phyloP scores from a whole-genome alignment of 2,329 filamentous ascomycete genomes.

The Cadophora sp. region DNA sequence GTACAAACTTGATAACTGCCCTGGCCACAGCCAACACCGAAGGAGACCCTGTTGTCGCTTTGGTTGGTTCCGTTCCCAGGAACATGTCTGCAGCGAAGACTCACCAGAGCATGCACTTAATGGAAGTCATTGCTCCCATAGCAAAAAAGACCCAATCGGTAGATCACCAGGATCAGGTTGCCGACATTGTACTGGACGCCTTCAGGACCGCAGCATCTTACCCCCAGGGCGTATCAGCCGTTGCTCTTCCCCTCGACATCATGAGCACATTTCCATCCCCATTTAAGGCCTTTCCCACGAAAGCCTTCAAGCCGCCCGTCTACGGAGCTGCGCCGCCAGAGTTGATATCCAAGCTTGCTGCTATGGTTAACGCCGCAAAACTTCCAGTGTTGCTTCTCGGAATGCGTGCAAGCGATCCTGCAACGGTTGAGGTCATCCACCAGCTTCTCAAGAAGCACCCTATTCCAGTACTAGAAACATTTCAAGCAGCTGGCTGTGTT shows the following conservation, averaged over 20 bases:
- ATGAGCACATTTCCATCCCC: constrained; percentile 18
- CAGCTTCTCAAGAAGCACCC: constrained; percentile 50
- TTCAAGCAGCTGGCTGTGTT: constrained; percentile 56
- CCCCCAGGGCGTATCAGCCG: constrained; percentile 52
- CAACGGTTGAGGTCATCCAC: constrained; percentile 51
- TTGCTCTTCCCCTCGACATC: constrained; percentile 55
- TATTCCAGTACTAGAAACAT: constrained; percentile 57
- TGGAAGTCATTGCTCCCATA: constrained; percentile 53
- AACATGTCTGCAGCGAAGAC: constrained; percentile 53
- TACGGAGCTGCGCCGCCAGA: constrained; percentile 49
- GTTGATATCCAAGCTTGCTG: constrained; percentile 46
- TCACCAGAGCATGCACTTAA: constrained; percentile 54
- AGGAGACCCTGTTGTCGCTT: constrained; percentile 55
- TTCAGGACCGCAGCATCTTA: constrained; percentile 51
- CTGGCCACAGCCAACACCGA: constrained; percentile 56
- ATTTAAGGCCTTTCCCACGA: constrained; percentile 48
- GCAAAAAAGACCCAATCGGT: constrained; percentile 52
- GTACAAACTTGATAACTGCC: constrained; percentile 54
- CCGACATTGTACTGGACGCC: constrained; percentile 54
- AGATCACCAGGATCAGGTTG: constrained; percentile 55
- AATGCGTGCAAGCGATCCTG: constrained; percentile 50
- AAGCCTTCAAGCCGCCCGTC: constrained; percentile 50
- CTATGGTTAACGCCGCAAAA: constrained; percentile 46
- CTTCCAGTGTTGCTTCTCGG: constrained; percentile 55
- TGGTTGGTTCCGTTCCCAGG: constrained; percentile 55